Base-by-base conservation (phyloP, 306 rosid species). In the Cicer judaicum region DNA sequence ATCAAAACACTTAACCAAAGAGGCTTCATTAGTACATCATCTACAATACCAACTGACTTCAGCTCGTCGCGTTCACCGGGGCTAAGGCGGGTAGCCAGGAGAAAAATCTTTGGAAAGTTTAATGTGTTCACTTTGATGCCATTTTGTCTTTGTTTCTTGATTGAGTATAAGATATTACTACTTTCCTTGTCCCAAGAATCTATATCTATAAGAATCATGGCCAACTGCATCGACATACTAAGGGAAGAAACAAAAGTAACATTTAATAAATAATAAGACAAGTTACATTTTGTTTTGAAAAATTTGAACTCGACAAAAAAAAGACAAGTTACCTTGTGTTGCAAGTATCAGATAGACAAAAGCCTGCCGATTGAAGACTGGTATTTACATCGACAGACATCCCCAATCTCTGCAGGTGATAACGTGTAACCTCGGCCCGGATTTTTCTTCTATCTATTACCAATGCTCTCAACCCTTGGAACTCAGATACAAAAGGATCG, bases 391-490 rank as follows among this genome's bases (percentile, higher is more conserved):
- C 93, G 9, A 78, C 92, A 24, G 90, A 85, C 68, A 95, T 86
- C 72, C 97, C 97, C 84, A 95, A 79, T 68, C 99, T 95, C 77
- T 70, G 89, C 50, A 95, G 84, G 79, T 87, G 86, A 83, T 90
- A 90, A 81, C 84, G 85, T 4, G 91, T 92, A 83, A 95, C 97
- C 85, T 87, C 96, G 7, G 93, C 92, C 54, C 89, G 93, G 70
- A 87, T 79, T 76, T 78, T 81, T 73, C 91, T 83, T 72, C 87
- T 81, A 79, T 95, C 96, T 50, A 92, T 80, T 39, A 92, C 89
- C 69, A 90, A 72, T 44, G 98, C 96, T 85, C 83, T 86, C 79
- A 85, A 79, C 66, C 92, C 96, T 79, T 64, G 83, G 60, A 88
- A 83, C 73, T 90, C 91, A 12, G 81, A 40, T 68, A 73, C 60